Evolutionary conservation across 495 filamentous ascomycete genomes (phyloP), one percentile per base, ranked within the genome.

Genomic region (Xylaria intraflava): DNA sequence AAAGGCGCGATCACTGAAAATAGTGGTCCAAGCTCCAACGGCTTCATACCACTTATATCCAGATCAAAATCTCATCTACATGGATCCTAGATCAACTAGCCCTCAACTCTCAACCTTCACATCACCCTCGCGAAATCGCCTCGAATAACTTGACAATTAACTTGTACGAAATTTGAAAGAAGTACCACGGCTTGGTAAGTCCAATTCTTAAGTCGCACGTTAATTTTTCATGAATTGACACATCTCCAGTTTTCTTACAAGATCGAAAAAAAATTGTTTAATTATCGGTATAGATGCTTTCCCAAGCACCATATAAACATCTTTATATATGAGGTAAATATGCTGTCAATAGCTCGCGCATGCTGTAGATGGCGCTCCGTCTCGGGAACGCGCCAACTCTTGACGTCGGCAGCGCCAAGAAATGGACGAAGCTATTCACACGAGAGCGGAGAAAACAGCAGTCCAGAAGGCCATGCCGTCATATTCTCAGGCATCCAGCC

Each of bases 401-500:
- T 54, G 12, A 5, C 44, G 11, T 41, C 54, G 42, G 24, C 31
- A 26, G 9, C 45, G 8, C 48, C 23, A 10, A 47, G 3, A 8
- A 29, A 24, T 7, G 27, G 39, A 22, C 46, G 40, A 22, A 8
- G n/a, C 1, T 23, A 10, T n/a, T 49, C 52, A 9, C 17, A n/a
- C 29, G 8, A 10, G 2, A 44, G 31, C 10, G 20, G 22, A 16
- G 23, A 1, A 17, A 36, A 6, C 55, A 57, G 40, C 54, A 60
- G 22, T 55, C 30, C 62, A 36, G 46, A 19, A 1, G 40, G 27
- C 33, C 35, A 57, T 46, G 49, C 72, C 39, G 70, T 84, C 26
- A 75, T 98, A 56, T 97, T 97, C 75, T 97, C 94, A 9, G 93
- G 90, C 26, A 97, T 98, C 56, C 93, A 98, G 62, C 94, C 93